phyloP scores from a whole-genome alignment of 23 red algal genomes.

The Gracilaria gracilis region DNA sequence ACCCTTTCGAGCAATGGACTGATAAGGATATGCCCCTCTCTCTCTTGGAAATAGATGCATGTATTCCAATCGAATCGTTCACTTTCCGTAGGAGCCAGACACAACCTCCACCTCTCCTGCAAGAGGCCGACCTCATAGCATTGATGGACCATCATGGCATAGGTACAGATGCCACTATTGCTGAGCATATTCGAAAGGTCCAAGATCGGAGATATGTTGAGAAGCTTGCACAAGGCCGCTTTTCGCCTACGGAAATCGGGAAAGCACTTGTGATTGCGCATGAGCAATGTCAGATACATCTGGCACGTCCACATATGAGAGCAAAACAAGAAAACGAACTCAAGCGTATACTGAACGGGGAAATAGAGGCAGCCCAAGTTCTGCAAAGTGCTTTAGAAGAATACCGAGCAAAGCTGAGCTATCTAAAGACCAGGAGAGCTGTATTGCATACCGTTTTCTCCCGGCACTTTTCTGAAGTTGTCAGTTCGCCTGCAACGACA shows the following conservation, averaged over 20 bases:
- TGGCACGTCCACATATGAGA: conserved; percentile 87
- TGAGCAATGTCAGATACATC: conserved; percentile 80
- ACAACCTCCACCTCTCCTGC: conserved; percentile 84
- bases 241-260: conserved; percentile 88
- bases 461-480: conserved; percentile 29
- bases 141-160: conserved; percentile 96
- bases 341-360: conserved; percentile 58
- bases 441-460: conserved; percentile 63
- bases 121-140: conserved; percentile 91
- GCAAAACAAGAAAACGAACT: conserved; percentile 82
- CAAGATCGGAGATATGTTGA: conserved; percentile 90
- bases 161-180: conserved; percentile 98
- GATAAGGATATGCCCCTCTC: conserved; percentile 77
- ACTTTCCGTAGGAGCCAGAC: conserved; percentile 66
- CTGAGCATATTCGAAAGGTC: conserved; percentile 98
- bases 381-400: conserved; percentile 36
- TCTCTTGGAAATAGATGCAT: conserved; percentile 29
- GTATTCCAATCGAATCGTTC: conserved; percentile 52
- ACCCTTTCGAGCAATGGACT: conserved; percentile 79
- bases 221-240: conserved; percentile 71
- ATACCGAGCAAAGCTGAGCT: conserved; percentile 34
- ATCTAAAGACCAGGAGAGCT: conserved; percentile 29
- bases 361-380: conserved; percentile 43
- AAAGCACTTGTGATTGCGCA: conserved; percentile 86
- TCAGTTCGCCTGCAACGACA: conserved; percentile 13